Percentiles rank a stretch among this genome's conserved stretches.
These are phyloP conservation scores for Cornus suecica DNA, from an alignment of 148 eudicot genomes.

Conservation along the genomic window DNA sequence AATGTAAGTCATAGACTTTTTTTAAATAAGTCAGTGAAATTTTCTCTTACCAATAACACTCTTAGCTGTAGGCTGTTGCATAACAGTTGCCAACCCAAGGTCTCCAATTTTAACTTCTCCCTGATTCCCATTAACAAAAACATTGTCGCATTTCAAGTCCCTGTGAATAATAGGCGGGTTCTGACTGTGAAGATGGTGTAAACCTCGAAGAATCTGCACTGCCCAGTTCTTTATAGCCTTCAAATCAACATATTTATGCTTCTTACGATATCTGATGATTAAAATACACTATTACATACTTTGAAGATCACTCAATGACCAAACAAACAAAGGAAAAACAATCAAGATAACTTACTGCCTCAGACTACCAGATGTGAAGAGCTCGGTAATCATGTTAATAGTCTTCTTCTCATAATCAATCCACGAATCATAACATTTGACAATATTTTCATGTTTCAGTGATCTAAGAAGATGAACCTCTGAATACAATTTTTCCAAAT, in stretches of 20 bases:
- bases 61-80: constrained; percentile 68
- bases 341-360: constrained; percentile 61
- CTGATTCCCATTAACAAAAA: constrained; percentile 80
- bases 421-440: constrained; percentile 82
- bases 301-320: background rate
- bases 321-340: constrained; percentile 2
- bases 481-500: constrained; percentile 61
- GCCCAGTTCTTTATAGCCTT: constrained; percentile 96
- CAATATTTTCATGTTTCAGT: constrained; percentile 75
- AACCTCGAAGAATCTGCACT: constrained; percentile 79
- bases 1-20: too few relatives aligned
- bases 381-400: constrained; percentile 89
- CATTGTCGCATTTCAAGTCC: constrained; percentile 90
- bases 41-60: constrained; percentile 73
- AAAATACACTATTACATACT: constrained; percentile 14
- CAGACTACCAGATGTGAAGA: constrained; percentile 88
- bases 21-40: background rate
- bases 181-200: constrained; percentile 80
- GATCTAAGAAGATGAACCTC: constrained; percentile 82
- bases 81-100: constrained; percentile 79
- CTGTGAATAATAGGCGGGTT: constrained; percentile 77
- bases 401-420: constrained; percentile 83
- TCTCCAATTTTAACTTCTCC: constrained; percentile 95
- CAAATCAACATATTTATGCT: constrained; percentile 80
- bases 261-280: constrained; percentile 58